These are phyloP conservation scores for Coniochaeta sp. DNA, from an alignment of 2,329 filamentous ascomycete species.

Conservation along the genomic window DNA sequence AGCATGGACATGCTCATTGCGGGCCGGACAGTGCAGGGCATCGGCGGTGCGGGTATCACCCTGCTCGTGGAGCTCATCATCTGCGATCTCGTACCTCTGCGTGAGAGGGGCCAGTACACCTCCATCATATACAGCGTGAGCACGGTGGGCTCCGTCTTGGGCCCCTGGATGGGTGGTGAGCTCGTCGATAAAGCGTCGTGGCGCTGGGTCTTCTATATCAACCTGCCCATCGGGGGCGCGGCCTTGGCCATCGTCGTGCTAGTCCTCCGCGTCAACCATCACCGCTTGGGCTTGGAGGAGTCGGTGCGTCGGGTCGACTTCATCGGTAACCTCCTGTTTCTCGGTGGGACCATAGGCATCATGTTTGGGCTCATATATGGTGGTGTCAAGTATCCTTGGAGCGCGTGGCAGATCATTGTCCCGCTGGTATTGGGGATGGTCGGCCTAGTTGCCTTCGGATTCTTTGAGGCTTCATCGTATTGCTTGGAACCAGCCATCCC, in stretches of 20 bases:
- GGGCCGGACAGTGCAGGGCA: conserved; percentile 9
- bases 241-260: conserved; percentile 6
- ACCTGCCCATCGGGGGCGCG: conserved; percentile 14
- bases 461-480: conserved; percentile 18
- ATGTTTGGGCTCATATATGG: conserved; percentile 20
- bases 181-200: conserved; percentile 17
- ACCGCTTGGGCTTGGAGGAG: too few species aligned
- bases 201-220: conserved; percentile 30
- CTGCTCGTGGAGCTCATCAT: conserved; percentile 8
- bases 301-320: conserved; percentile 24
- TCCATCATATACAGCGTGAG: conserved; percentile 21
- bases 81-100: conserved; percentile 37
- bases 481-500: too few species aligned
- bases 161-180: conserved; percentile 17
- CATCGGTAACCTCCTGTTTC: conserved; percentile 30
- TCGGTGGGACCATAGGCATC: conserved; percentile 23
- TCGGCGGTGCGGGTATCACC: conserved; percentile 9
- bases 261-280: conserved; percentile 7
- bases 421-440: conserved; percentile 26
- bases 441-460: conserved; percentile 23
- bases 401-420: conserved; percentile 12
- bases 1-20: conserved; percentile 8
- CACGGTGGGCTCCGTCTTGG: conserved; percentile 22
- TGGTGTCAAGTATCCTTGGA: conserved; percentile 7
- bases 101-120: conserved; percentile 32